These are phyloP conservation scores for Capronia epimyces DNA, from an alignment of 2,329 filamentous ascomycete genomes.

Conservation along the genomic window DNA sequence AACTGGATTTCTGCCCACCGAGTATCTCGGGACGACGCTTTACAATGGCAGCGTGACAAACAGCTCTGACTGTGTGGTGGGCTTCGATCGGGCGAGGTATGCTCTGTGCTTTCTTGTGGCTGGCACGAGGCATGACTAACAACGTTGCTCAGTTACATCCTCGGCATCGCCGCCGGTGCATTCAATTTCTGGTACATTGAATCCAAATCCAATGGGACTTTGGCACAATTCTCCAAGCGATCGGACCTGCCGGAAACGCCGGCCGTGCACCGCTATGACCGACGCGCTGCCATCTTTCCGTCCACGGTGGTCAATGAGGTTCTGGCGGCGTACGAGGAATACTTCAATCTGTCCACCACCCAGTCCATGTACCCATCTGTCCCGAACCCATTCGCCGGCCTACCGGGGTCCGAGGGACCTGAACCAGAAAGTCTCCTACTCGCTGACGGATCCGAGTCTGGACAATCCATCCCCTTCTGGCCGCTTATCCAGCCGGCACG, in stretches of 20 bases:
- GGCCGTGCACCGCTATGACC: background rate
- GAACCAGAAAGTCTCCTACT: constrained; percentile 19
- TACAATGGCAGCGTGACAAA: constrained; percentile 4
- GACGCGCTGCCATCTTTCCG: background rate
- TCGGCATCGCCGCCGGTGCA: constrained; percentile 6
- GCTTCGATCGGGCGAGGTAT: constrained; percentile 3
- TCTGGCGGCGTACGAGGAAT: constrained; percentile 1
- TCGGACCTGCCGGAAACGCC: background rate
- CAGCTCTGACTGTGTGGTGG: constrained; percentile 4
- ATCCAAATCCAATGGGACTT: constrained; percentile 8
- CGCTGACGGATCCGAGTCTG: constrained; percentile 34
- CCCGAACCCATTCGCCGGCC: constrained; percentile 18
- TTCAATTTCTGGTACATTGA: constrained; percentile 13
- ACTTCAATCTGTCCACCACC: constrained; percentile 4
- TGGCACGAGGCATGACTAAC: background rate
- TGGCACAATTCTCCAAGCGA: constrained; percentile 10
- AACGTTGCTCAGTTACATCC: constrained; percentile 1
- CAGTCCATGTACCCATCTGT: constrained; percentile 5
- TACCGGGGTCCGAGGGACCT: background rate
- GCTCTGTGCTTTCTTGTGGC: background rate
- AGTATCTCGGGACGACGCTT: constrained; percentile 12
- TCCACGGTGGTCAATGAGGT: background rate
- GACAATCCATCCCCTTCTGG: constrained; percentile 29
- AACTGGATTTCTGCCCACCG: constrained; percentile 13
- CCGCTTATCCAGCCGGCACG: constrained; percentile 11